Conservation (phyloP, 163 green algal species). For the Scenedesmus sp. region DNA sequence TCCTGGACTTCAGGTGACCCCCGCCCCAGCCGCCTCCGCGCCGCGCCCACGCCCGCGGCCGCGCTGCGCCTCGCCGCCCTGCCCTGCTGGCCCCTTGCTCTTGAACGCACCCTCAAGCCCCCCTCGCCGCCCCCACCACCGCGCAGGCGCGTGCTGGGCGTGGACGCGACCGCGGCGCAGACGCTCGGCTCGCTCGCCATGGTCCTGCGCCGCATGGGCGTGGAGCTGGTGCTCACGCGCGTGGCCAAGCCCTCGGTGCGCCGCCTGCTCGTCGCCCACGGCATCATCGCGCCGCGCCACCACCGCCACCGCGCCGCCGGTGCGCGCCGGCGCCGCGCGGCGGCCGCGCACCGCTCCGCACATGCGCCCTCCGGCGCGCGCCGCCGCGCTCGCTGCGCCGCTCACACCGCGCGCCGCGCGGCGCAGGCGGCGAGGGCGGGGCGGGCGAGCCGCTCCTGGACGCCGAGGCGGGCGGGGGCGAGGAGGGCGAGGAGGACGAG, state of each 20-base stretch:
- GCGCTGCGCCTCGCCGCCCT: too few relatives aligned
- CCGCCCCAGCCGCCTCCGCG: too few relatives aligned
- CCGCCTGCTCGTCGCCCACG: conserved; percentile 41
- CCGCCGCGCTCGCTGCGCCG: too few relatives aligned
- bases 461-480: not conserved
- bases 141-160: conserved; percentile 36
- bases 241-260: not conserved
- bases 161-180: conserved; percentile 47
- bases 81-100: too few relatives aligned
- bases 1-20: conserved; percentile 45
- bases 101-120: too few relatives aligned
- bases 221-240: conserved; percentile 46
- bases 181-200: conserved; percentile 26
- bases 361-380: too few relatives aligned
- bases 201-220: conserved; percentile 36
- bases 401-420: too few relatives aligned
- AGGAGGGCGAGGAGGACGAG: not conserved
- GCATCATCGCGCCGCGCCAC: conserved; percentile 13
- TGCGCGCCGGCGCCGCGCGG: not conserved
- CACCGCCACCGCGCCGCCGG: too few relatives aligned
- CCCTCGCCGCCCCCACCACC: not conserved
- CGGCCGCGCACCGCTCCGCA: too few relatives aligned
- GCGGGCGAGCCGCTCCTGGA: not conserved
- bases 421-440: not conserved
- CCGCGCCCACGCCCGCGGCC: too few relatives aligned